A percentile compares a stretch with the other conserved stretches of the same genome.
phyloP scores from a whole-genome alignment of 345 rosid species.

The Bruguiera gymnorhiza region DNA sequence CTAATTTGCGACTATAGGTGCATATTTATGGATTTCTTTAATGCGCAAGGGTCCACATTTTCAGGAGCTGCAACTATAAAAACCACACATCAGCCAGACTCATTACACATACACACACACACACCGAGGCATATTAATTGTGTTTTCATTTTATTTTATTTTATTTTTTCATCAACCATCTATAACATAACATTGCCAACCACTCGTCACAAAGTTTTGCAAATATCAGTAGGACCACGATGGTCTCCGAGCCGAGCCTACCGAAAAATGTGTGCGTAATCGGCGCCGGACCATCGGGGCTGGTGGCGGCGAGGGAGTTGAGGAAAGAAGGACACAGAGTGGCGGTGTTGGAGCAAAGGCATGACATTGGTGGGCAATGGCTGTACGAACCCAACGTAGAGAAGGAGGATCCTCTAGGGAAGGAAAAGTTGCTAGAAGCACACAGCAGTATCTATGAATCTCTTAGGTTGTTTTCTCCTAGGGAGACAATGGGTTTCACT shows the following conservation, averaged over 20 bases:
- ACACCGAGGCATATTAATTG: neutral
- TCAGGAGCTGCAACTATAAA: neutral
- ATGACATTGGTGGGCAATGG: conserved; percentile 94
- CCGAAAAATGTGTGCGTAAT: conserved; percentile 70
- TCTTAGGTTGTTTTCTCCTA: conserved; percentile 62
- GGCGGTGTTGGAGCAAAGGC: conserved; percentile 78
- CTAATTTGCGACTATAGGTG: too few species aligned
- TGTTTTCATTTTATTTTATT: neutral
- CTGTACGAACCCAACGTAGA: conserved; percentile 58
- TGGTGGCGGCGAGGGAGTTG: conserved; percentile 82
- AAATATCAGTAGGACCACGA: conserved; percentile 20
- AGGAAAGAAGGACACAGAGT: conserved; percentile 74
- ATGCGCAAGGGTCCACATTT: neutral
- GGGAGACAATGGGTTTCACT: conserved; percentile 87
- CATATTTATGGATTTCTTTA: neutral
- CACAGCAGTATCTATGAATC: conserved; percentile 91
- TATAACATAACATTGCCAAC: neutral
- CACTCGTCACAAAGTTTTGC: neutral
- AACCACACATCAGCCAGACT: neutral
- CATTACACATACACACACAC: neutral
- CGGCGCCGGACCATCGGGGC: conserved; percentile 95
- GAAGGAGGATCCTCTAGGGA: conserved; percentile 55
- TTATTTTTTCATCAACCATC: too few species aligned
- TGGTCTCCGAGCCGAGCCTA: conserved; percentile 37
- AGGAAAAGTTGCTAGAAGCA: conserved; percentile 39